Base-by-base conservation (phyloP, 2,329 filamentous ascomycete species). In the Gliomastix tumulicola region DNA sequence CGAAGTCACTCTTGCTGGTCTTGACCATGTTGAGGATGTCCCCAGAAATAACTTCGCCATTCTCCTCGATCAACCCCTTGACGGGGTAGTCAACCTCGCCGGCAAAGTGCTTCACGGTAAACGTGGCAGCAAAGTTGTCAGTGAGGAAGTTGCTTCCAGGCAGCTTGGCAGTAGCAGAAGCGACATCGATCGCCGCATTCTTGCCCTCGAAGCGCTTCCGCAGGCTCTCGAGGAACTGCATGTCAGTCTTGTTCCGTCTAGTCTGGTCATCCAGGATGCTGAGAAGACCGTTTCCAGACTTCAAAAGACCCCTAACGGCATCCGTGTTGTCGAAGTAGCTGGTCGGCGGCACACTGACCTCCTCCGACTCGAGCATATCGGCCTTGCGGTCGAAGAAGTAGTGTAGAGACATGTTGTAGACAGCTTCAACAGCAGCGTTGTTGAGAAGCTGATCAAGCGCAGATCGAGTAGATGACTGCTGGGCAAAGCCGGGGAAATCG, bases 311-410 rank as follows among this genome's bases (percentile, higher is more conserved):
- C 51, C 85, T 88, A 42, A 96, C 88, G 9, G 90, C 88, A 57
- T 97, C 92, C 0, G 86, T 88, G 59, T 97, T 98, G 61, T 98
- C 92, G 49, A 96, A 98, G 60, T 97, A 98, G 64, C 88, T 95
- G 1, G 90, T 96, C 1, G 89, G 82, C 3, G 89, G 76, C 4
- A 98, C 87, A 21, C 73, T 79, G 23, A 98, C 87, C 56, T 98
- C 92, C 57, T 98, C 92, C 2, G 83, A 88, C 54, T 98, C 92
- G 17, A 98, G 72, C 63, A 94, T 78, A 44, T 97, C 90, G 1
- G 89, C 88, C 59, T 92, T 94, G 47, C 83, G 82, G 53, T 96
- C 89, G 57, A 97, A 98, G 64, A 98, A 97, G 59, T 85, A 94
- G 55, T 95, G 89, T 18, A 97, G 71, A 22, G 88, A 89, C 50